These are phyloP conservation scores for Heracleum sosnowskyi DNA, from an alignment of 129 eudicot genomes.

Conservation along the genomic window DNA sequence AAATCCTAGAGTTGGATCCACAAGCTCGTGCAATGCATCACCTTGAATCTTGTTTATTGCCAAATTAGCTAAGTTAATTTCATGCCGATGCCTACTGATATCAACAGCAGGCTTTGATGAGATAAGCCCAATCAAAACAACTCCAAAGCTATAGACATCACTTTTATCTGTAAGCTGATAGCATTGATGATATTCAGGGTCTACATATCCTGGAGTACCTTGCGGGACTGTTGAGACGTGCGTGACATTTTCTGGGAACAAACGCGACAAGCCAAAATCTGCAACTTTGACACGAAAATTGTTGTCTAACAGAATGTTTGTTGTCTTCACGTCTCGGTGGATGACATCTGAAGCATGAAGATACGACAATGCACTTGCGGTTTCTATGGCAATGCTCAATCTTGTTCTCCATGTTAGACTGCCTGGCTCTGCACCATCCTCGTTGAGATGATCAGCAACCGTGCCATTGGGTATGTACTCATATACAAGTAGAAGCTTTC, in stretches of 20 bases:
- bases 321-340: conserved; percentile 3
- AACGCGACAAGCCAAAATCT: conserved; percentile 10
- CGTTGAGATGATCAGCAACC: background rate
- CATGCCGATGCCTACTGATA: conserved; percentile 1
- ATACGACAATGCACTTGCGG: conserved; percentile 7
- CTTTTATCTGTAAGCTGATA: conserved; percentile 19
- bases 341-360: conserved; percentile 7
- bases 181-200: conserved; percentile 21
- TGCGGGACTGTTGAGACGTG: conserved; percentile 9
- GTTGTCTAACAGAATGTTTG: conserved; percentile 3
- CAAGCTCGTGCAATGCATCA: background rate
- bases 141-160: conserved; percentile 13
- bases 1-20: conserved; percentile 9
- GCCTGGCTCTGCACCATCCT: background rate
- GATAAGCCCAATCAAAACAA: background rate
- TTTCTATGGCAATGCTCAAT: conserved; percentile 1
- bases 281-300: conserved; percentile 1
- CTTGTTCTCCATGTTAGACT: conserved; percentile 9
- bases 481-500: conserved; percentile 8
- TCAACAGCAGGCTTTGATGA: conserved; percentile 4
- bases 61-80: conserved; percentile 5
- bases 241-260: background rate
- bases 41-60: conserved; percentile 11
- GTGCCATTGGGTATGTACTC: conserved; percentile 10
- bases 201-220: conserved; percentile 20